Conservation (phyloP, 2,329 filamentous ascomycete genomes). For the Aspergillus luchuensis region DNA sequence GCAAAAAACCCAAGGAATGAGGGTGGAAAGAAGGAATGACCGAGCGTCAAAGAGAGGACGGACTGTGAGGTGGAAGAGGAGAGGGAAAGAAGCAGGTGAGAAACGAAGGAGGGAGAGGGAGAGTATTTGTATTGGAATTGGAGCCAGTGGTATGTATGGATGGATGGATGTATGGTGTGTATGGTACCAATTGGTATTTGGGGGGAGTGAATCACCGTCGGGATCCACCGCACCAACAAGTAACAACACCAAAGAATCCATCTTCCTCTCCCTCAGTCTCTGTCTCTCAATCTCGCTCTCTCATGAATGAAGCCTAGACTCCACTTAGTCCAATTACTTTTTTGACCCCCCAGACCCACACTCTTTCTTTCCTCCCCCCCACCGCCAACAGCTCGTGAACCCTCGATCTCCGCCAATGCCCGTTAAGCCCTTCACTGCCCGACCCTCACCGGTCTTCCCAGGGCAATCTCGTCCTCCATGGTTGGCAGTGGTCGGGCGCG, state of each 20-base stretch:
- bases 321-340: too few relatives aligned
- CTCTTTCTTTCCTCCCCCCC: background rate
- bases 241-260: too few relatives aligned
- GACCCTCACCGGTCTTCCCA: slow-evolving; percentile 2
- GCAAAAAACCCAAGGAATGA: slow-evolving; percentile 16
- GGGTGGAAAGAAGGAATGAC: slow-evolving; percentile 20
- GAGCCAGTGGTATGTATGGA: background rate
- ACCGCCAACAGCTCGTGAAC: background rate
- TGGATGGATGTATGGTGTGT: background rate
- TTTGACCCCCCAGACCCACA: background rate
- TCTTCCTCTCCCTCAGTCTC: too few relatives aligned
- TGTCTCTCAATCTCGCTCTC: too few relatives aligned
- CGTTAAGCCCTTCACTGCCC: background rate
- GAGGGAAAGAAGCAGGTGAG: slow-evolving; percentile 7
- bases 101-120: background rate
- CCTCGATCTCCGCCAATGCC: background rate
- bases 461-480: background rate
- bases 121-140: background rate
- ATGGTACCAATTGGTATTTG: background rate
- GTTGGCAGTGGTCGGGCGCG: background rate
- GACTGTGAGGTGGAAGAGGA: slow-evolving; percentile 10
- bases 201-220: background rate
- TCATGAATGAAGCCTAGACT: too few relatives aligned
- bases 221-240: too few relatives aligned
- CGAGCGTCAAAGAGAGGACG: slow-evolving; percentile 19